Percentiles rank a stretch among this genome's conserved stretches.
phyloP scores from a whole-genome alignment of 805 yeast species.

The Starmerella cellae region DNA sequence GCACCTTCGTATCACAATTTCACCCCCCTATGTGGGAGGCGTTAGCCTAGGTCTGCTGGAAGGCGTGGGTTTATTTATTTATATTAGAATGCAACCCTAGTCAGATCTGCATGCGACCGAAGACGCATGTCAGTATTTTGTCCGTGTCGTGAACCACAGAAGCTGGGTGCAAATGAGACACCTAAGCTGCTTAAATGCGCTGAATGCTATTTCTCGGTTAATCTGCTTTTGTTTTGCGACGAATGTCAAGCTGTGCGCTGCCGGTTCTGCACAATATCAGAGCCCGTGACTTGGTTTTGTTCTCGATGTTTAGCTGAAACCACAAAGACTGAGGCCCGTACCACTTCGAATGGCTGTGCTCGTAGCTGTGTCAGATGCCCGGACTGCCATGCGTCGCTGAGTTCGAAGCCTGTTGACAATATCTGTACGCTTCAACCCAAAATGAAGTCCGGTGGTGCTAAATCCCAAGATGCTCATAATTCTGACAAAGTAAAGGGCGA shows the following conservation, averaged over 20 bases:
- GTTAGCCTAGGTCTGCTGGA: no score
- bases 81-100: no score
- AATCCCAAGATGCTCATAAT: no score
- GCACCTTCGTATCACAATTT: no score
- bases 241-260: conserved; percentile 28
- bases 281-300: conserved; percentile 28
- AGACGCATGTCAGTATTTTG: conserved; percentile 10
- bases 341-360: conserved; percentile 22
- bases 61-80: no score
- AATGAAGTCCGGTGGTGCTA: no score
- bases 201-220: conserved; percentile 21
- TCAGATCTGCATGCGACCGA: no score
- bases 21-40: no score
- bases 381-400: conserved; percentile 20
- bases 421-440: no score
- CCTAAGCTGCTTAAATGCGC: conserved; percentile 4
- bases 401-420: no score
- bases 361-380: conserved; percentile 30
- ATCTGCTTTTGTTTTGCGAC: conserved; percentile 28
- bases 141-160: conserved; percentile 13
- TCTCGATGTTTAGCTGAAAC: conserved; percentile 28
- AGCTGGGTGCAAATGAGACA: neutral
- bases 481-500: no score
- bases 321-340: conserved; percentile 21
- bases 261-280: conserved; percentile 27